Percentiles rank a stretch among this genome's conserved stretches.
Evolutionary conservation across 2,329 filamentous ascomycete genomes (phyloP).

Genomic region (Didymella exigua): DNA sequence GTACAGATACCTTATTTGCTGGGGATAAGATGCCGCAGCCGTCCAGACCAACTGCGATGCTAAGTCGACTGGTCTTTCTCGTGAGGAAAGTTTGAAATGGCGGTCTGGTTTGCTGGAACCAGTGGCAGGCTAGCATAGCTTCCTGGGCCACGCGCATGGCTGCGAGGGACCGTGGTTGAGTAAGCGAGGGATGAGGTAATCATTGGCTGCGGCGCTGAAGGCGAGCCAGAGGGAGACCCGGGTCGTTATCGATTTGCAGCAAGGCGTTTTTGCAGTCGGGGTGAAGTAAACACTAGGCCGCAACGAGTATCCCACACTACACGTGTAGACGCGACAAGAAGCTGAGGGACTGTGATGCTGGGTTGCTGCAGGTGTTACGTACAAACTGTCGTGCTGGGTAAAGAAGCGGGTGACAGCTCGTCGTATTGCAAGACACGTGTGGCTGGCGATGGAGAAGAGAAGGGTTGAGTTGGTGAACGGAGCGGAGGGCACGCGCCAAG

Average conservation of each 20-base stretch:
- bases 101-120: conserved; percentile 32
- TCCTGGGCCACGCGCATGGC: conserved; percentile 16
- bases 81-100: conserved; percentile 29
- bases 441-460: neutral
- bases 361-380: conserved; percentile 16
- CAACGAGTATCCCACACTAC: conserved; percentile 8
- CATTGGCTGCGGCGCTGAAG: conserved; percentile 1
- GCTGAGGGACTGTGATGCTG: conserved; percentile 3
- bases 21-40: conserved; percentile 24
- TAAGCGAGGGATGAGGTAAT: conserved; percentile 13
- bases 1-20: conserved; percentile 15
- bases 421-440: neutral
- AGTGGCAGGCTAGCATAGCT: conserved; percentile 13
- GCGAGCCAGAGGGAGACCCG: neutral
- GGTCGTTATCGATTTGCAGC: conserved; percentile 1
- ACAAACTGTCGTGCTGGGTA: conserved; percentile 16
- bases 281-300: conserved; percentile 30
- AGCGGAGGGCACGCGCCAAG: conserved; percentile 22
- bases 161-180: conserved; percentile 10
- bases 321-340: conserved; percentile 7
- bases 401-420: neutral
- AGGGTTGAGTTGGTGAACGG: conserved; percentile 4
- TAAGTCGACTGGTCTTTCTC: conserved; percentile 23
- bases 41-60: conserved; percentile 8
- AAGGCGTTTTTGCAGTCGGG: conserved; percentile 13